These are phyloP conservation scores for Sporobolomyces pararoseus DNA, from an alignment of 768 basidiomycete species.

Conservation along the genomic window DNA sequence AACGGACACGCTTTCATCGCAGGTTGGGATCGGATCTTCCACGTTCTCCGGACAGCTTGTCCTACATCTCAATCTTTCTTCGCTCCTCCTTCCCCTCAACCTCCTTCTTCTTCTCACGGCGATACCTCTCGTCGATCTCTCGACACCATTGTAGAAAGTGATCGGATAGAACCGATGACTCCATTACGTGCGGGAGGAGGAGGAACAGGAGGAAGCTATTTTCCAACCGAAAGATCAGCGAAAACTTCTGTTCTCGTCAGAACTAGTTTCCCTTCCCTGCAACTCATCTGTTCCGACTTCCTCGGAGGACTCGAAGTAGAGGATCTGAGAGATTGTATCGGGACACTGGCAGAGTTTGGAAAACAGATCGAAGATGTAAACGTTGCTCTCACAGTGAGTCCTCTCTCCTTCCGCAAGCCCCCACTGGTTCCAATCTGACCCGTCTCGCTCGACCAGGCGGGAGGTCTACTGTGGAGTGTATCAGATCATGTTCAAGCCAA, in stretches of 20 bases:
- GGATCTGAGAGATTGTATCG: constrained; percentile 82
- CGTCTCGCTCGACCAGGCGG: constrained; percentile 54
- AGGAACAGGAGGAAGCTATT: constrained; percentile 13
- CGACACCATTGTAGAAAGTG: constrained; percentile 36
- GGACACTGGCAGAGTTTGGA: constrained; percentile 84
- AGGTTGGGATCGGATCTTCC: constrained; percentile 91
- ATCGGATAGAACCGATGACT: constrained; percentile 22
- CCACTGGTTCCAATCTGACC: not conserved
- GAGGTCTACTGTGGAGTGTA: constrained; percentile 89
- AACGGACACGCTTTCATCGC: constrained; percentile 86
- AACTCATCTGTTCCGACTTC: constrained; percentile 82
- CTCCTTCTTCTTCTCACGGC: not conserved
- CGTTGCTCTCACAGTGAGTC: constrained; percentile 75
- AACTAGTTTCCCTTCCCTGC: constrained; percentile 89
- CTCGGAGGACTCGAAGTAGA: constrained; percentile 73
- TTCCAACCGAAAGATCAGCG: constrained; percentile 10
- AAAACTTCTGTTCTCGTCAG: constrained; percentile 69
- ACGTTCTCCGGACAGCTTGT: constrained; percentile 86
- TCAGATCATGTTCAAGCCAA: constrained; percentile 90
- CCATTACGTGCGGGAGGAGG: constrained; percentile 9
- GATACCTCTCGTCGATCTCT: constrained; percentile 2
- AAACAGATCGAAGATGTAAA: constrained; percentile 85
- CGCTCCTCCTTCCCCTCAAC: constrained; percentile 19
- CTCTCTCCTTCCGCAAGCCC: not conserved
- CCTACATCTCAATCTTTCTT: constrained; percentile 52